These are phyloP conservation scores for Scytalidium sp. DNA, from an alignment of 2,329 filamentous ascomycete genomes.

Conservation along the genomic window DNA sequence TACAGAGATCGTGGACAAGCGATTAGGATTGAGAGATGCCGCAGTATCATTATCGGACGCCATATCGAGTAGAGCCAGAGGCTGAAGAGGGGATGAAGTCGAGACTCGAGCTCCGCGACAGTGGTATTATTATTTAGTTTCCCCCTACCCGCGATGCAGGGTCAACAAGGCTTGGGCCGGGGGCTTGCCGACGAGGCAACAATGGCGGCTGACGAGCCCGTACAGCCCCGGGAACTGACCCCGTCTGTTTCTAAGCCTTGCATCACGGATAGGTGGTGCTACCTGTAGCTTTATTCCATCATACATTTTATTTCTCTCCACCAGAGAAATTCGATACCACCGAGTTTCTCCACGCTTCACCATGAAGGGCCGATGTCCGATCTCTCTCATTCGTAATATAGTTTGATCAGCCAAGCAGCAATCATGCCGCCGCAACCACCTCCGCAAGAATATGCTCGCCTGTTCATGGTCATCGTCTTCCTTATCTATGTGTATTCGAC, in stretches of 20 bases:
- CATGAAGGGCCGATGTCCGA: background rate
- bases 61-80: background rate
- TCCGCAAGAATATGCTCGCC: slow-evolving; percentile 22
- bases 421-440: slow-evolving; percentile 22
- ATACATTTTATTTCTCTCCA: background rate
- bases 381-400: background rate
- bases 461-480: slow-evolving; percentile 25
- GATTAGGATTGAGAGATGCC: slow-evolving; percentile 1
- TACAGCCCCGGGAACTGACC: background rate
- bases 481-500: slow-evolving; percentile 28
- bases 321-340: background rate
- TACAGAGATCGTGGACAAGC: slow-evolving; percentile 2
- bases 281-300: no score
- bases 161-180: background rate
- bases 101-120: background rate
- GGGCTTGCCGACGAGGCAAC: background rate
- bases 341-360: background rate
- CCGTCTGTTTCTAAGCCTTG: background rate
- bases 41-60: background rate
- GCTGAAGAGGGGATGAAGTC: background rate
- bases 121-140: background rate
- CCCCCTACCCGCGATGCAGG: background rate
- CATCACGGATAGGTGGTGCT: background rate
- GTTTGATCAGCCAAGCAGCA: slow-evolving; percentile 5
- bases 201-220: background rate